Evolutionary conservation across 2,329 filamentous ascomycete genomes (phyloP), one percentile per base, ranked within the genome.

Genomic region (Epichloe scottii): DNA sequence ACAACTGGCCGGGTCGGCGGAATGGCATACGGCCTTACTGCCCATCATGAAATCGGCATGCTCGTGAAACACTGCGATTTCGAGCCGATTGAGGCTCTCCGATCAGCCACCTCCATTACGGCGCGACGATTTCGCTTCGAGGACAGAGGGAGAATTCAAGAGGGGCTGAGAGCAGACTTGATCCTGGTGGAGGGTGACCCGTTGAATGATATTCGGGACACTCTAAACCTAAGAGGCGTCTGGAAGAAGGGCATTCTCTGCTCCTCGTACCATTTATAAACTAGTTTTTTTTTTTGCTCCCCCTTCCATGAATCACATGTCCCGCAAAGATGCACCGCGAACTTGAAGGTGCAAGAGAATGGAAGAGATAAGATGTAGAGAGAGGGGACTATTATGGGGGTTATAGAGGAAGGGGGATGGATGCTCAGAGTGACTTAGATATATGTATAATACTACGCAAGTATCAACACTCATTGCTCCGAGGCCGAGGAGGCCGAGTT

Each of bases 21-120:
- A 3, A 51, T 54, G 35, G 53, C 54, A 2, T 57, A 52, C 26
- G 57, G 53, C 3, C 38, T 49, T 17, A 47, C 52, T 0, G 53
- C 55, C 30, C 55, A 57, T 43, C 44, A 53, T 7, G 54, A 58
- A 48, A 52, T 57, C 38, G 51, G 53, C 38, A 26, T 55, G 21
- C 23, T 58, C 1, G 55, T 58, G 6, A 39, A 57, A 10, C 47
- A 56, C 17, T 55, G 49, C 3, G 53, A 50, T 35, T 54, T 55
- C 15, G 46, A 43, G n/a, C 55, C 56, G 0, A 50, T 53, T 3
- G 53, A 54, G 33, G 56, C 53, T 4, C 51, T 59, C 14, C 51
- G 51, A 8, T 53, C 54, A 1, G 55, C 52, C 3, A 57, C 56
- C 6, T 53, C 56, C 1, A 17, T 56, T 10, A 49, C 51, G 0